These are phyloP conservation scores for Pseudomonodictys pantanalensis DNA, from an alignment of 495 filamentous ascomycete genomes.

Conservation along the genomic window DNA sequence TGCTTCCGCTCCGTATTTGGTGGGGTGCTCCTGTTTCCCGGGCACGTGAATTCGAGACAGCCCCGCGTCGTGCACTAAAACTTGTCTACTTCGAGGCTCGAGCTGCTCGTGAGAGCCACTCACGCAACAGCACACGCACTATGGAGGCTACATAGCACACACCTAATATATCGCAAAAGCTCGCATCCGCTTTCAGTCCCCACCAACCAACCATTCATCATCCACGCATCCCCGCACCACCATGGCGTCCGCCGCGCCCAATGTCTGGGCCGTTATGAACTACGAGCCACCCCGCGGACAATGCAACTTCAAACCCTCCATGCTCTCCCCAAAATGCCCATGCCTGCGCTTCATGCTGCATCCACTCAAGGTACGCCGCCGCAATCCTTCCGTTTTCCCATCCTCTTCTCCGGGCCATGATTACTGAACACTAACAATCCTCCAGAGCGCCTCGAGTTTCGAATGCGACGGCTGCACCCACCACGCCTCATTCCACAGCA, in stretches of 20 bases:
- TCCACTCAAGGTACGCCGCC: constrained; percentile 48
- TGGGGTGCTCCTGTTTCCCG: no score
- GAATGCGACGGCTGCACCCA: constrained; percentile 56
- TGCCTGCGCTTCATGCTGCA: constrained; percentile 60
- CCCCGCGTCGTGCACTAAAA: no score
- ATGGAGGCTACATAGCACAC: no score
- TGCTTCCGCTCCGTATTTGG: no score
- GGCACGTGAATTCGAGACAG: background rate
- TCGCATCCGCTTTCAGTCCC: no score
- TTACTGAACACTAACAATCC: constrained; percentile 12
- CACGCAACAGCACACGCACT: no score
- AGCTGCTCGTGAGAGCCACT: no score
- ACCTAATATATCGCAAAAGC: no score
- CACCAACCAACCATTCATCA: background rate
- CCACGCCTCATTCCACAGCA: constrained; percentile 53
- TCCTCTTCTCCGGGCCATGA: no score
- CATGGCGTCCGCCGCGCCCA: constrained; percentile 4
- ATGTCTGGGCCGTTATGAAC: constrained; percentile 41
- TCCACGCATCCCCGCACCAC: background rate
- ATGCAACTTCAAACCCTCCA: constrained; percentile 45
- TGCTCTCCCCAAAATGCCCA: constrained; percentile 48
- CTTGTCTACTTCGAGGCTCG: no score
- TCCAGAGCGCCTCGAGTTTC: constrained; percentile 46
- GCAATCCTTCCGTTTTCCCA: no score
- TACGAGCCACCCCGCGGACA: constrained; percentile 45